A percentile compares a stretch with the other conserved stretches of the same genome.
phyloP scores from a whole-genome alignment of 306 rosid genomes.

The Prunus dulcis region DNA sequence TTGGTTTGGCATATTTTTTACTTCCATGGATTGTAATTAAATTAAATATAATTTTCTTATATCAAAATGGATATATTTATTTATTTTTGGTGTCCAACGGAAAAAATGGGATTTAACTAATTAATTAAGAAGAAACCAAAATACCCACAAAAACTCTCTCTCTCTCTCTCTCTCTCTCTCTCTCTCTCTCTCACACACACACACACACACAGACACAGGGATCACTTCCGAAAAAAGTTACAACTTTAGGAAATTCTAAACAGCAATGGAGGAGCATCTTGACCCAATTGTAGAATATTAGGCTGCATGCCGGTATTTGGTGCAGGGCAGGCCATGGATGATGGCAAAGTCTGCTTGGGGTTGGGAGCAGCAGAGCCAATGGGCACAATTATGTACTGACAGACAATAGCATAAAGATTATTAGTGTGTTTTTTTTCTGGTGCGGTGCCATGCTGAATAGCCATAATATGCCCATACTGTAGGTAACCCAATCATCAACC shows the following conservation, averaged over 20 bases:
- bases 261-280: slow-evolving; percentile 36
- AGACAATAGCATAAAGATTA: neutral
- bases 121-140: neutral
- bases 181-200: no score
- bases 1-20: neutral
- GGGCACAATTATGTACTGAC: slow-evolving; percentile 40
- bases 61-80: no score
- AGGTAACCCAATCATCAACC: neutral
- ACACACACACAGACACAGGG: no score
- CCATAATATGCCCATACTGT: neutral
- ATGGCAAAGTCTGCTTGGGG: slow-evolving; percentile 1
- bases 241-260: slow-evolving; percentile 3
- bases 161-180: no score
- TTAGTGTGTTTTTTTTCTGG: slow-evolving; percentile 17
- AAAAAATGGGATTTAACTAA: neutral
- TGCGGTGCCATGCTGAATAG: slow-evolving; percentile 27
- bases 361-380: neutral
- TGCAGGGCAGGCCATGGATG: slow-evolving; percentile 16
- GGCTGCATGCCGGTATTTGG: neutral
- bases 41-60: no score
- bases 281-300: slow-evolving; percentile 16
- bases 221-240: neutral
- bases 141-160: neutral
- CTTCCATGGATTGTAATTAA: neutral
- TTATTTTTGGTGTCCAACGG: no score